Conservation (phyloP, 2,329 filamentous ascomycete species). For the Ophiostoma ips region DNA sequence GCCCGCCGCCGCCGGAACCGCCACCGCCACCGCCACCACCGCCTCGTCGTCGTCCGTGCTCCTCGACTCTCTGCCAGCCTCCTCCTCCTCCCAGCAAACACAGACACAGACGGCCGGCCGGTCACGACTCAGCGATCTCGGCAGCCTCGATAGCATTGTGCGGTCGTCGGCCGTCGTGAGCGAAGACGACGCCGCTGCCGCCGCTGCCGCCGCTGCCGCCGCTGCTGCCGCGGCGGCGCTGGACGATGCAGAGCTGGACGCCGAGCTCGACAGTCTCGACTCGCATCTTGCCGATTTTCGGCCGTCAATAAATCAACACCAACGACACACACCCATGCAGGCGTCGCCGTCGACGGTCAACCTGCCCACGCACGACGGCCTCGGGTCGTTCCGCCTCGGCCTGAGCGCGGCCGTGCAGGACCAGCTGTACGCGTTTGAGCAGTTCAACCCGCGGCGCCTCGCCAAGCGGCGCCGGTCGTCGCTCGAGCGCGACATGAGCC, state of each 20-base stretch:
- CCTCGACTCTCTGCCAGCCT: slow-evolving; percentile 51
- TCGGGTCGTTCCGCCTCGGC: slow-evolving; percentile 63
- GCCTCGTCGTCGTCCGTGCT: slow-evolving; percentile 51
- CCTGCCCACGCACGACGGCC: slow-evolving; percentile 82
- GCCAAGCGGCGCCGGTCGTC: slow-evolving; percentile 36
- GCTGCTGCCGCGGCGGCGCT: too few species aligned
- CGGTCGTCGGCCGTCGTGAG: slow-evolving; percentile 30
- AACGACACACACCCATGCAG: background rate
- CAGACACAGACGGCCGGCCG: slow-evolving; percentile 46
- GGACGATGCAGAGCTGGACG: slow-evolving; percentile 48
- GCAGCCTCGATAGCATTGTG: slow-evolving; percentile 57
- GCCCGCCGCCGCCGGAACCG: slow-evolving; percentile 47
- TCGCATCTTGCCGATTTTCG: slow-evolving; percentile 84
- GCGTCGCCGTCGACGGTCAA: slow-evolving; percentile 9
- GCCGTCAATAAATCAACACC: slow-evolving; percentile 10
- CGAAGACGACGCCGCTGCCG: too few species aligned
- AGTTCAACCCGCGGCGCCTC: slow-evolving; percentile 60
- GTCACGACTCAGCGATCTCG: slow-evolving; percentile 67
- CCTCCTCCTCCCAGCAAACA: too few species aligned
- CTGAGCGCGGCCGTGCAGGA: slow-evolving; percentile 65
- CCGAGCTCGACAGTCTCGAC: slow-evolving; percentile 83
- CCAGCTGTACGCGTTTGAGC: slow-evolving; percentile 79
- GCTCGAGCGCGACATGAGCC: slow-evolving; percentile 23
- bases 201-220: too few species aligned
- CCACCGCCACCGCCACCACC: slow-evolving; percentile 41